These are phyloP conservation scores for Rugosomyces carneus DNA, from an alignment of 1,284 basidiomycete genomes.

Conservation along the genomic window DNA sequence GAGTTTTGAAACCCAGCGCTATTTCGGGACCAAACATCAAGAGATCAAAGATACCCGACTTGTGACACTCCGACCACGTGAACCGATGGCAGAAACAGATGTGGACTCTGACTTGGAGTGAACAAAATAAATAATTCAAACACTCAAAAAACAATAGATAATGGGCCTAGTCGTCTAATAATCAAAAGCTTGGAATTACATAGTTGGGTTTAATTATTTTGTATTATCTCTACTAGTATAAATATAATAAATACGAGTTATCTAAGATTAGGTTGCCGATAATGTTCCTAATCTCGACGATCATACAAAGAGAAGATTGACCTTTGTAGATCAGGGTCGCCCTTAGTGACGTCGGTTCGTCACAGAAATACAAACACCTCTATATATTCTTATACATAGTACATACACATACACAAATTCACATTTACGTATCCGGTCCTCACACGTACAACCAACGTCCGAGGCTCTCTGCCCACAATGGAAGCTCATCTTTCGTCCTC, in stretches of 20 bases:
- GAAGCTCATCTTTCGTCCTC: slow-evolving; percentile 39
- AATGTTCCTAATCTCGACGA: slow-evolving; percentile 17
- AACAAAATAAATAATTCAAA: slow-evolving; percentile 1
- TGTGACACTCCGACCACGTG: slow-evolving; percentile 34
- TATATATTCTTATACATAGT: slow-evolving; percentile 2
- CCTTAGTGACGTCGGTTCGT: neutral
- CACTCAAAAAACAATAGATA: neutral
- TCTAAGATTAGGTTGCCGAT: slow-evolving; percentile 14
- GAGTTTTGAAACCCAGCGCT: slow-evolving; percentile 54
- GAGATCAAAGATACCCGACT: slow-evolving; percentile 42
- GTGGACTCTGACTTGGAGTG: slow-evolving; percentile 33
- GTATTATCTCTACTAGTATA: slow-evolving; percentile 5
- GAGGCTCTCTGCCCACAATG: slow-evolving; percentile 49
- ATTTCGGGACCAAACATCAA: slow-evolving; percentile 44
- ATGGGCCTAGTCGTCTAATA: neutral
- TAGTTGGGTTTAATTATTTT: neutral
- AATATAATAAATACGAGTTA: slow-evolving; percentile 5
- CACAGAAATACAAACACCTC: neutral
- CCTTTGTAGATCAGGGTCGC: slow-evolving; percentile 20
- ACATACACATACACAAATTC: neutral
- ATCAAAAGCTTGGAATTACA: neutral
- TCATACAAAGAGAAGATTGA: slow-evolving; percentile 18
- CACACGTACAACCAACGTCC: slow-evolving; percentile 66
- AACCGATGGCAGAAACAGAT: slow-evolving; percentile 27
- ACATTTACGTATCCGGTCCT: slow-evolving; percentile 7